phyloP scores from a whole-genome alignment of 164 flowering plant species.

The Vitis rupestris region DNA sequence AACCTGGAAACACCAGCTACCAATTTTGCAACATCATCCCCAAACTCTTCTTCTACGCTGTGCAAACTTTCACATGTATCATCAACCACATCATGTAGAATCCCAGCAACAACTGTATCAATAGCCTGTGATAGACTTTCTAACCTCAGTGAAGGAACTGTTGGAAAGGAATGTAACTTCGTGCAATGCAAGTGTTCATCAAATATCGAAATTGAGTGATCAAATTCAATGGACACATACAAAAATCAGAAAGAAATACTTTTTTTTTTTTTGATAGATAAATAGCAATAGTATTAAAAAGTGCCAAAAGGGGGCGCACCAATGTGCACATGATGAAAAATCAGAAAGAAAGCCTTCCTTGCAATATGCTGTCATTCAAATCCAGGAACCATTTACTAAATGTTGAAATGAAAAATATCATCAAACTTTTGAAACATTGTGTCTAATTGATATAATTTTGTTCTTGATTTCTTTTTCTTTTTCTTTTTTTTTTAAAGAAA shows the following conservation, averaged over 20 bases:
- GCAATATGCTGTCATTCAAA: too few species aligned
- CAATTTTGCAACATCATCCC: constrained; percentile 76
- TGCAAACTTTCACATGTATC: constrained; percentile 64
- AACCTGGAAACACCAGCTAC: constrained; percentile 91
- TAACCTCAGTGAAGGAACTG: constrained; percentile 1
- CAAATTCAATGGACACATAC: neutral
- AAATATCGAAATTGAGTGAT: neutral
- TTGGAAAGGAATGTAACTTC: neutral
- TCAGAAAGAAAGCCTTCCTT: too few species aligned
- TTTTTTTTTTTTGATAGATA: too few species aligned
- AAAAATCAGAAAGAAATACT: neutral
- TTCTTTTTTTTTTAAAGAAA: too few species aligned
- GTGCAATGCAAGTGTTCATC: neutral
- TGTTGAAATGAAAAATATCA: too few species aligned
- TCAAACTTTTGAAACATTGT: too few species aligned
- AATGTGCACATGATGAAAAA: too few species aligned
- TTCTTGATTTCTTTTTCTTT: too few species aligned
- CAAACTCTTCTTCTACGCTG: constrained; percentile 69
- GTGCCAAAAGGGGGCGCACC: too few species aligned
- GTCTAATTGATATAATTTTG: too few species aligned
- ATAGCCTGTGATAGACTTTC: constrained; percentile 57
- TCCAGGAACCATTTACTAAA: too few species aligned
- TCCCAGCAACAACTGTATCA: constrained; percentile 91
- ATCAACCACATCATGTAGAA: constrained; percentile 94
- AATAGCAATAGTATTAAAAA: too few species aligned